Base-by-base conservation (phyloP, 2,329 filamentous ascomycete genomes). In the Ilyonectria robusta region DNA sequence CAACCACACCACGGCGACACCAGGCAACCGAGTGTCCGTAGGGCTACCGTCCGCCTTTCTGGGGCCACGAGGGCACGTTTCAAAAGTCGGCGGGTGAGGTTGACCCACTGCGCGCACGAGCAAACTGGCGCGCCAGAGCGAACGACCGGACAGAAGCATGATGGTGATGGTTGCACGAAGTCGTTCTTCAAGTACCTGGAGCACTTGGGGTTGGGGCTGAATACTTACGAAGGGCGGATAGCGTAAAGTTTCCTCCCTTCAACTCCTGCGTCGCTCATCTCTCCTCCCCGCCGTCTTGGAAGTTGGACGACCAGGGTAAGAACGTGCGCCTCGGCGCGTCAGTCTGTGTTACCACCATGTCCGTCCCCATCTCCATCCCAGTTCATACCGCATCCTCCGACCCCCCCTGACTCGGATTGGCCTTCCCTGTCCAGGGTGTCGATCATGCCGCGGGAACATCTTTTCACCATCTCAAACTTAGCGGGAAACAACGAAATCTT, bases 301-400 rank as follows among this genome's bases (percentile, higher is more conserved):
- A 46, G n/a, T 21, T 13, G 11, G n/a, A 35, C 2, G 15, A 17
- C 40, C 15, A 42, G 40, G 40, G 40, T 42, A 19, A 23, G 29
- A 9, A 7, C 29, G 50, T 35, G 50, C 19, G 50, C 50, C n/a
- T 23, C 50, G 29, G 29, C 31, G 50, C 23, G 29, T 33, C 48
- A 33, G 48, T 51, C 17, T 51, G 48, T 51, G 48, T 19, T 51
- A 51, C 48, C 48, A 33, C 60, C 48, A 54, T 37, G 31, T 46
- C 53, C 33, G 51, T 50, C 59, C 31, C 44, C 59, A 62, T 57
- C 59, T 47, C 51, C 59, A 56, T 50, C 59, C 59, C 51, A 57
- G 59, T 44, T 42, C 59, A 56, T 44, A 57, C 59, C 53, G 51
- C 31, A 35, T 53, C 33, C 53, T 23, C 59, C 59, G 59, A 33